A percentile compares a stretch with the other conserved stretches of the same genome.
Evolutionary conservation across 2,329 filamentous ascomycete species (phyloP).

Genomic region (Pseudogymnoascus destructans): DNA sequence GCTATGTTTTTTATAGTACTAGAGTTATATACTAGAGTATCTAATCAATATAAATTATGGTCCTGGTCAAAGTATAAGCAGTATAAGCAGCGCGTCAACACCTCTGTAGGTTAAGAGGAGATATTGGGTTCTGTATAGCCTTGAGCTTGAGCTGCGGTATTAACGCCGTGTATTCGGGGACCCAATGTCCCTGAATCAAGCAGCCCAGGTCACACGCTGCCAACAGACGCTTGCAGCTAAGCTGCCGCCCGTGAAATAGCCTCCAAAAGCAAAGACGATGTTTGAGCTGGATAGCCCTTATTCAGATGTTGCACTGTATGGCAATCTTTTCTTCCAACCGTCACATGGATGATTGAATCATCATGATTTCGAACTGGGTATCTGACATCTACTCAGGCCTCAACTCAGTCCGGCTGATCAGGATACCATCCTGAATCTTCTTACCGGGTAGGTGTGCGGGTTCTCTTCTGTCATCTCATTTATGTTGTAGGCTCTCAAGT

Average conservation of each 20-base stretch:
- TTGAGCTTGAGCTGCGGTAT: not conserved
- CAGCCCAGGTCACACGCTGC: not conserved
- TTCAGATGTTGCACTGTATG: constrained; percentile 46
- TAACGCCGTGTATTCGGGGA: not conserved
- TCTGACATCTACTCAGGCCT: constrained; percentile 37
- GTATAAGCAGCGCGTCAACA: not conserved
- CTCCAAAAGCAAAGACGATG: constrained; percentile 42
- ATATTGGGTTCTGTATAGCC: not conserved
- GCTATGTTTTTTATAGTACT: constrained; percentile 4
- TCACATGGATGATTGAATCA: not conserved
- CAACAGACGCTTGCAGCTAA: not conserved
- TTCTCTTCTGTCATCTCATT: not conserved
- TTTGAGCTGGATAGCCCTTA: constrained; percentile 56
- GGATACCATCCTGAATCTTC: constrained; percentile 50
- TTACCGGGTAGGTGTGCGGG: constrained; percentile 46
- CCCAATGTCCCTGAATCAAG: not conserved
- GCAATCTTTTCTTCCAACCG: not conserved
- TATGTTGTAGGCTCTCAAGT: not conserved
- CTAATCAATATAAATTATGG: not conserved
- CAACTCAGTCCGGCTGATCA: constrained; percentile 43
- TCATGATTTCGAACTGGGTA: not conserved
- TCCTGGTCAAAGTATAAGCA: not conserved
- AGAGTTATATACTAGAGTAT: not conserved
- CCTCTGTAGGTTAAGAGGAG: not conserved
- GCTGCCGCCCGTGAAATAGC: constrained; percentile 24